These are phyloP conservation scores for Gaeumannomyces sp. DNA, from an alignment of 2,329 filamentous ascomycete species.

Conservation along the genomic window DNA sequence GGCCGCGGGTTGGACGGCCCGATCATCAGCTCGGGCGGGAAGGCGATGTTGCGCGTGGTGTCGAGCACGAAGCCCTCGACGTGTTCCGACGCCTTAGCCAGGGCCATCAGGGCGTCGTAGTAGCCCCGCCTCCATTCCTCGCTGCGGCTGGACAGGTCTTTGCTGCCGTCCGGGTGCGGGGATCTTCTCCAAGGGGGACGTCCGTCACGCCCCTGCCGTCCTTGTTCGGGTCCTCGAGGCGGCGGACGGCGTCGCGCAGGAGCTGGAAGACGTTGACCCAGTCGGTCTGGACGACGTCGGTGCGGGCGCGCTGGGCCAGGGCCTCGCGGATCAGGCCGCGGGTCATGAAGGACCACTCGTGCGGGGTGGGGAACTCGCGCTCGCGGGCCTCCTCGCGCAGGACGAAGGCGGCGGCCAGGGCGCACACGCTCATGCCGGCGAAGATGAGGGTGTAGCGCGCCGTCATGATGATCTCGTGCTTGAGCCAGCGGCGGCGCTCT, in stretches of 20 bases:
- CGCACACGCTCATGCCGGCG: conserved; percentile 56
- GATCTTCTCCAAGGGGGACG: conserved; percentile 44
- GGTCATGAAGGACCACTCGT: conserved; percentile 71
- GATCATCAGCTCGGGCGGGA: conserved; percentile 66
- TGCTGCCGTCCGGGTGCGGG: conserved; percentile 26
- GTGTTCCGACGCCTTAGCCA: conserved; percentile 70
- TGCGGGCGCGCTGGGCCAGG: conserved; percentile 50
- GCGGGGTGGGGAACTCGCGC: conserved; percentile 69
- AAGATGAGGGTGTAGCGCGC: conserved; percentile 61
- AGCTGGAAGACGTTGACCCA: conserved; percentile 63
- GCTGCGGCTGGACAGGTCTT: conserved; percentile 67
- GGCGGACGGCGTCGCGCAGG: conserved; percentile 51
- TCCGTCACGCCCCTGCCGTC: conserved; percentile 60
- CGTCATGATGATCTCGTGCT: conserved; percentile 62
- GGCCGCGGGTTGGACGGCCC: conserved; percentile 81
- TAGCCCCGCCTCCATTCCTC: conserved; percentile 85
- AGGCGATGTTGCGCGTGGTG: conserved; percentile 57
- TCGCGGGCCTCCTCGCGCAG: conserved; percentile 71
- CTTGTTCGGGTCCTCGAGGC: conserved; percentile 61
- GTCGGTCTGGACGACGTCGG: conserved; percentile 50
- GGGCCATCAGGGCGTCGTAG: conserved; percentile 72
- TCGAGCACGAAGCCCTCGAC: conserved; percentile 75
- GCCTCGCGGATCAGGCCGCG: conserved; percentile 63
- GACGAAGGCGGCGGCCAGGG: conserved; percentile 56
- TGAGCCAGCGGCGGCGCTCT: conserved; percentile 64